Evolutionary conservation across 2,329 filamentous ascomycete genomes (phyloP), one percentile per base, ranked within the genome.

Genomic region (Stagonosporopsis rhizophila): DNA sequence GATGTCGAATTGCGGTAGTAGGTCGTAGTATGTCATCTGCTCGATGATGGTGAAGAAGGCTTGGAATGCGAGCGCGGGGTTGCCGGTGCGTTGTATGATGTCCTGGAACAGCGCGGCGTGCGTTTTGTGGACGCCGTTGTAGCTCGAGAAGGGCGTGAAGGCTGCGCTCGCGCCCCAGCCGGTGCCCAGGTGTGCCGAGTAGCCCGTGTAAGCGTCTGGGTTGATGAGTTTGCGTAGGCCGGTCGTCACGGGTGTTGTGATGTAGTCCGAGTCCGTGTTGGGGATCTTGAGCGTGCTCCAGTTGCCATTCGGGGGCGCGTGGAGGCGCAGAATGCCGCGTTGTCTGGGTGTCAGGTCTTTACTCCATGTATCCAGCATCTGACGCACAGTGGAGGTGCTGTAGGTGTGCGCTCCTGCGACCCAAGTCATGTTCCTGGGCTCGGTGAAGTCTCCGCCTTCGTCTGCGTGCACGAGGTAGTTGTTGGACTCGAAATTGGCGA

Each of bases 1-100:
- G 32, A 51, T 32, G 22, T 56, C 44, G 44, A 59, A 65, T 17
- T 56, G 42, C 2, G 37, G 27, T 1, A 62, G 28, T 2, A 56
- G 19, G 14, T 61, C 40, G 47, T 61, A 60, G 44, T 59, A 60
- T 6, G 55, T 44, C 52, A 52, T 59, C 44, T 62, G 57, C 12
- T 44, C 23, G 7, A 62, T 11, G 22, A 52, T 40, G 8, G 52
- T 59, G 34, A 52, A 47, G 7, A 62, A 38, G 6, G 54, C 46
- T 14, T 62, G 59, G 6, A 64, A n/a, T 2, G 57, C 61, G 2
- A 57, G 20, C 4, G 59, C 61, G 6, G 59, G 51, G 17, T 64
- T 57, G 2, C 17, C 22, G 0, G 55, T 61, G 3, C 9, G 25
- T 2, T 48, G 12, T 3, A 61, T 27, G 23, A 64, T 38, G n/a